Conservation (phyloP, 75 land plant genomes). For the Cupressus sempervirens region DNA sequence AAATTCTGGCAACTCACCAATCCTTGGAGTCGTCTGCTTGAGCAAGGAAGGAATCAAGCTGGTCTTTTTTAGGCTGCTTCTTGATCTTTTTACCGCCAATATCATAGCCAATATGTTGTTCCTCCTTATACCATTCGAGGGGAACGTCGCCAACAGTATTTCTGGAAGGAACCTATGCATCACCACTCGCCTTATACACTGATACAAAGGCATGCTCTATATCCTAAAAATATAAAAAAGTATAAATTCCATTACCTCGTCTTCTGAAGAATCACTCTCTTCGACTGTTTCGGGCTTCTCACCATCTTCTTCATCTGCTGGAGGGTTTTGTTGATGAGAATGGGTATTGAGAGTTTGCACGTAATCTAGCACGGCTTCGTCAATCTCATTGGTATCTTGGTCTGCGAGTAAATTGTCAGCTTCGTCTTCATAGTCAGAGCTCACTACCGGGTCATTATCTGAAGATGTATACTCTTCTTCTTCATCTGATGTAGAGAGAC, state of each 20-base stretch:
- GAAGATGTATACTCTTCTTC: conserved; percentile 13
- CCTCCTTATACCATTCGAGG: conserved; percentile 83
- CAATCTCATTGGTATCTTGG: conserved; percentile 11
- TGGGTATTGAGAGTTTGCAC: conserved; percentile 11
- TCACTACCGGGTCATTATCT: conserved; percentile 9
- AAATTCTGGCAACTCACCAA: conserved; percentile 45
- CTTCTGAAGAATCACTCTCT: conserved; percentile 96
- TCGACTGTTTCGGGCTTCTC: conserved; percentile 34
- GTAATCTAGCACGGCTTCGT: conserved; percentile 26
- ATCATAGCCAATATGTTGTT: conserved; percentile 95
- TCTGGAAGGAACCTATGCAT: conserved; percentile 58
- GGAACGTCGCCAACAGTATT: conserved; percentile 97
- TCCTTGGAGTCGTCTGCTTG: conserved; percentile 67
- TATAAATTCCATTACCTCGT: conserved; percentile 52
- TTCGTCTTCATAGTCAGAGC: conserved; percentile 13
- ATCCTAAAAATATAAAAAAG: background rate
- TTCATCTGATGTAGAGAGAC: background rate
- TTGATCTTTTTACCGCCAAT: conserved; percentile 75
- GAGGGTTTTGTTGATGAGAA: background rate
- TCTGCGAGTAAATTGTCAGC: conserved; percentile 15
- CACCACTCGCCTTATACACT: background rate
- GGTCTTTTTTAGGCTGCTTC: conserved; percentile 69
- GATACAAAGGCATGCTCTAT: background rate
- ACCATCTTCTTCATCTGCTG: conserved; percentile 16
- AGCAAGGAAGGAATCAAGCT: conserved; percentile 70